phyloP scores from a whole-genome alignment of 148 eudicot genomes.

The Suaeda aralocaspica region DNA sequence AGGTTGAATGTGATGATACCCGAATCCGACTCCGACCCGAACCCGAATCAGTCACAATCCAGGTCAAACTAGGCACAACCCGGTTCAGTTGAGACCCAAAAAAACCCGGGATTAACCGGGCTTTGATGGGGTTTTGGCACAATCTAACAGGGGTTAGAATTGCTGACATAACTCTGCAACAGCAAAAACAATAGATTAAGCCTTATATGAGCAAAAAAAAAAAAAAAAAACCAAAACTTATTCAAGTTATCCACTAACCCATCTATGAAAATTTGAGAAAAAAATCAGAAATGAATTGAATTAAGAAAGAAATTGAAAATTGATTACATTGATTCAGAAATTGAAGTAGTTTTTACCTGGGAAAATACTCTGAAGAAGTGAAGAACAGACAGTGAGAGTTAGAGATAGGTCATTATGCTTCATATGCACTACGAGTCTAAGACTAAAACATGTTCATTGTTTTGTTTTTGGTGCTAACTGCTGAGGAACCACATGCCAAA shows the following conservation, averaged over 20 bases:
- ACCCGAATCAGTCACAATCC: neutral
- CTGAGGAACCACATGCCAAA: too few species aligned
- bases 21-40: slow-evolving; percentile 10
- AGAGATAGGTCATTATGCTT: too few species aligned
- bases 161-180: slow-evolving; percentile 23
- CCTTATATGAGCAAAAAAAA: neutral
- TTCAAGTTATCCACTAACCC: neutral
- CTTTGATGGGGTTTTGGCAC: slow-evolving; percentile 26
- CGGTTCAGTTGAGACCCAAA: slow-evolving; percentile 17
- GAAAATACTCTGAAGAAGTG: too few species aligned
- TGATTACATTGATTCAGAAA: neutral
- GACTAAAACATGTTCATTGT: too few species aligned
- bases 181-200: slow-evolving; percentile 6
- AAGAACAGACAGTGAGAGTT: too few species aligned
- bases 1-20: slow-evolving; percentile 18
- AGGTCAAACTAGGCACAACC: slow-evolving; percentile 8
- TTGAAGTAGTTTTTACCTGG: too few species aligned
- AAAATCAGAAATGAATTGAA: neutral
- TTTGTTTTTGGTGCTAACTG: too few species aligned
- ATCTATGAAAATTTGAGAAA: neutral
- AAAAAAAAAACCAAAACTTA: neutral
- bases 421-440: too few species aligned
- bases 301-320: neutral
- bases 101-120: slow-evolving; percentile 6
- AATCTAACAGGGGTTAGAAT: slow-evolving; percentile 23